phyloP scores from a whole-genome alignment of 2,329 filamentous ascomycete species.

The Fusarium sp. region DNA sequence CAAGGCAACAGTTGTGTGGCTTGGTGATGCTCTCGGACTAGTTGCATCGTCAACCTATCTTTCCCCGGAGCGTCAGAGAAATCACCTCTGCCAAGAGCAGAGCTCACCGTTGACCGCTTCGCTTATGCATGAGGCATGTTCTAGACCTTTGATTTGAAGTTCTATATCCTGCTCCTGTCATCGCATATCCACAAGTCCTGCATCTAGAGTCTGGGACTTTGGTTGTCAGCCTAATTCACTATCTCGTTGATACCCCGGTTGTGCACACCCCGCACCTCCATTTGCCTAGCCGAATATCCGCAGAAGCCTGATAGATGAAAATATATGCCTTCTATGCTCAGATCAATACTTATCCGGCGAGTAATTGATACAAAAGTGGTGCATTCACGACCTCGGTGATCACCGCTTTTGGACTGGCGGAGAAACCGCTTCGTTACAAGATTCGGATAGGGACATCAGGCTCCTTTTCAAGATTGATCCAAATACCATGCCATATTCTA shows the following conservation, averaged over 20 bases:
- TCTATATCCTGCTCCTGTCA: not conserved
- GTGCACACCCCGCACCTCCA: not conserved
- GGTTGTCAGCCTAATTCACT: not conserved
- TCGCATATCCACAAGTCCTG: not conserved
- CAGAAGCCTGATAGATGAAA: not conserved
- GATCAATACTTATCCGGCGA: not conserved
- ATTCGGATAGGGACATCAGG: not conserved
- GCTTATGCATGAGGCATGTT: not conserved
- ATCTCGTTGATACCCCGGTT: not conserved
- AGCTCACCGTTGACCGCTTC: not conserved
- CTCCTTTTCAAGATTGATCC: not conserved
- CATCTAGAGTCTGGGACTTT: not conserved
- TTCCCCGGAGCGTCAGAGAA: not conserved
- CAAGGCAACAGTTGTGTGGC: conserved; percentile 19
- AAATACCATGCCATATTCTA: not conserved
- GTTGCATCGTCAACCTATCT: not conserved
- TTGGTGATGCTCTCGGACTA: not conserved
- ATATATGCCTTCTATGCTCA: not conserved
- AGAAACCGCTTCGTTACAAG: not conserved
- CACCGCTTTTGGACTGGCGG: not conserved
- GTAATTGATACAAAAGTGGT: not conserved
- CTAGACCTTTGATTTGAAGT: not conserved
- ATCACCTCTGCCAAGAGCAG: not conserved
- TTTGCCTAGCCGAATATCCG: too few relatives aligned
- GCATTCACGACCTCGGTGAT: not conserved